Evolutionary conservation across 1,284 basidiomycete genomes (phyloP), one percentile per base, ranked within the genome.

Genomic region (Chondrostereum purpureum): DNA sequence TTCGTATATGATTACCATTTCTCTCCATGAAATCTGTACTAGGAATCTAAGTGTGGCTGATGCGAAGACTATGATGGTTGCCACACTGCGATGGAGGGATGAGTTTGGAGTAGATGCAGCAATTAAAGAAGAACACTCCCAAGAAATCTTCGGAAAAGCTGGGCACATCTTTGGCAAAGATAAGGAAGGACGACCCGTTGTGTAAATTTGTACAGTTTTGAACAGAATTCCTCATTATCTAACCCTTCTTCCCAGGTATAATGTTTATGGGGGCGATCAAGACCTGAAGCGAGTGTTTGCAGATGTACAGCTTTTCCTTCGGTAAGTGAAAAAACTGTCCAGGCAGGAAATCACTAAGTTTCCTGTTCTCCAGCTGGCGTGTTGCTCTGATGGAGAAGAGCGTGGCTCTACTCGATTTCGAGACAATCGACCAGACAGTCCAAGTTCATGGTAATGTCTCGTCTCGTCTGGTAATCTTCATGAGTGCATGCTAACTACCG

Each of bases 301-400:
- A 14, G 84, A 90, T 56, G 73, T 83, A 14, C 69, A 78, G 44
- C 72, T 79, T 20, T 89, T 89, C 61, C 68, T 89, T 50, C 71
- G 85, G 81, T 83, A 55, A 16, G 63, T n/a, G n/a, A n/a, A n/a
- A n/a, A n/a, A n/a, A n/a, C n/a, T n/a, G n/a, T n/a, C n/a, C n/a
- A n/a, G n/a, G n/a, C n/a, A n/a, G n/a, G n/a, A n/a, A n/a, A n/a
- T n/a, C n/a, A n/a, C n/a, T n/a, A n/a, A n/a, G 19, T 41, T n/a
- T 48, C 24, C 20, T 16, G 19, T 31, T 20, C 43, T 46, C 12
- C 47, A 85, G 85, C 44, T 90, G 86, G 86, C 78, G 87, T 27
- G 74, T 89, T 36, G 75, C 76, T 23, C 70, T 88, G 43, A 86
- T 87, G 76, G 86, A 90, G 59, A 68, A 74, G 55, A 73, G 74